Base-by-base conservation (phyloP, 352 stramenopile genomes). In the Thalassiosira ordinaria region DNA sequence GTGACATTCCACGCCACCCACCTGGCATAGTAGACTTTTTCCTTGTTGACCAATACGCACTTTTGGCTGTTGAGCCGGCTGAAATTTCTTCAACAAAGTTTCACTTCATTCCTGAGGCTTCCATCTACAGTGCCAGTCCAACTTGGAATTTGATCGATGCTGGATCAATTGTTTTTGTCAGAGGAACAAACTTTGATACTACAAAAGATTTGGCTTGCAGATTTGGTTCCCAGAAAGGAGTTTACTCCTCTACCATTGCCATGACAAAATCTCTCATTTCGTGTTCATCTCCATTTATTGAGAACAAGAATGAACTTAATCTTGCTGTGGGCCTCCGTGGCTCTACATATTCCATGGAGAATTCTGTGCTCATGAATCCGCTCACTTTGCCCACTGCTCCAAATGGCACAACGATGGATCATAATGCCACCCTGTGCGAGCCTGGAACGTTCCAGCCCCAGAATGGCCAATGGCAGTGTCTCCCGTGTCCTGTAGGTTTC, bases 401-500 rank as follows among this genome's bases (percentile, higher is more conserved):
- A 0, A 92, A 91, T 75, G 89, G 80, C n/a, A 68, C 33, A 61
- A 46, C 31, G 16, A 80, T 76, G 27, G 29, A 47, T n/a, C 82
- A 91, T 1, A 99, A 99, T 76, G 98, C 98, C 70, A 97, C 97
- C 13, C 74, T 98, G 6, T 99, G 97, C 66, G 37, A 91, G 1
- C 95, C 96, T 0, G 96, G 96, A 2, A 95, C 82, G 4, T 99
- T 99, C 83, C 96, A 99, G 85, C 95, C 97, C 3, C 91, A 93
- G 7, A 81, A 92, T 39, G 92, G 89, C 13, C 90, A 97, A 77
- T 47, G 29, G 0, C 67, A 71, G 16, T 99, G 97, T 68, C 77
- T 98, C 11, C 70, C 60, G 1, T 99, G 97, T 61, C 96, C 97
- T 0, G 85, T 99, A 24, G 97, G 97, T 0, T 99, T 95, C 77